phyloP scores from a whole-genome alignment of 2,329 filamentous ascomycete species.

The Xylaria sp. region DNA sequence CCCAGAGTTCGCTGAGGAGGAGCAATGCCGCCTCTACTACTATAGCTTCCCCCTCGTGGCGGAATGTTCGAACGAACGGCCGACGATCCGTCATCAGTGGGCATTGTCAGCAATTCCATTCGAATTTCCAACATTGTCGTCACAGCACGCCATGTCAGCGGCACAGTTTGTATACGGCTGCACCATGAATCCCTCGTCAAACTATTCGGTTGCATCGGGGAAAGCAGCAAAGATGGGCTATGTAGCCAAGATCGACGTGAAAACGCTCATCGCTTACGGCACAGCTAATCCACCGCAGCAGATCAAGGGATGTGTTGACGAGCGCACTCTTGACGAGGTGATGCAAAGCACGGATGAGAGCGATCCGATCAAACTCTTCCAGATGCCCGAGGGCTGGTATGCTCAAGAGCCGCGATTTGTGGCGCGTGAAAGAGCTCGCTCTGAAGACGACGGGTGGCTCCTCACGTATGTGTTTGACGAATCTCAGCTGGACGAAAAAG shows the following conservation, averaged over 20 bases:
- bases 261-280: slow-evolving; percentile 48
- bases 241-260: slow-evolving; percentile 56
- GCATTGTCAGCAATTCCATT: slow-evolving; percentile 60
- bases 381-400: slow-evolving; percentile 54
- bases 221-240: slow-evolving; percentile 62
- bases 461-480: slow-evolving; percentile 68
- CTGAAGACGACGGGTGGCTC: slow-evolving; percentile 63
- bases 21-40: slow-evolving; percentile 66
- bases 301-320: slow-evolving; percentile 59
- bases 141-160: slow-evolving; percentile 49
- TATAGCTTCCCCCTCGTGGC: slow-evolving; percentile 52
- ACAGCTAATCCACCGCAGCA: slow-evolving; percentile 39
- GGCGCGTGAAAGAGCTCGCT: slow-evolving; percentile 35
- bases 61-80: slow-evolving; percentile 16
- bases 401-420: slow-evolving; percentile 66
- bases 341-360: slow-evolving; percentile 38
- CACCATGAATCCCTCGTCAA: slow-evolving; percentile 49
- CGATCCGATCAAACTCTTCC: slow-evolving; percentile 58
- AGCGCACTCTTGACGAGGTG: slow-evolving; percentile 48
- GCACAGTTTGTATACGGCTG: slow-evolving; percentile 64
- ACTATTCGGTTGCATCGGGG: slow-evolving; percentile 55
- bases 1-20: slow-evolving; percentile 46
- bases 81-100: slow-evolving; percentile 55
- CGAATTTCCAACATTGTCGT: slow-evolving; percentile 60
- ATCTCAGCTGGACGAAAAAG: slow-evolving; percentile 50